Evolutionary conservation across 805 yeast genomes (phyloP).

Genomic region (Candida patagonica): DNA sequence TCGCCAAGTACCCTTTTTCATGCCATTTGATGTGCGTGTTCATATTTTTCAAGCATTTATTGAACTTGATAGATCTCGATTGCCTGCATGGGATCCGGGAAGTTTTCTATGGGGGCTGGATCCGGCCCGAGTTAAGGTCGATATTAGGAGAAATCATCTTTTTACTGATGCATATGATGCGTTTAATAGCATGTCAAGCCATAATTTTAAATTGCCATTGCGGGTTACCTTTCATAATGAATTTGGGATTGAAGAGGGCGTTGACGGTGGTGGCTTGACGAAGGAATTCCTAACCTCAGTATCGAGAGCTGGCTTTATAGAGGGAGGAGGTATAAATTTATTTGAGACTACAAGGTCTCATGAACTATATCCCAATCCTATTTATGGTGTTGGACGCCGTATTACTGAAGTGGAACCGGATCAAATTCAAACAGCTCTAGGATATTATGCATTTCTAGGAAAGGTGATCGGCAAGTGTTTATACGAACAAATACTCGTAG

Average conservation of each 20-base stretch:
- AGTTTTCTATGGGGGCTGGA: constrained; percentile 15
- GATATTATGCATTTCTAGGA: constrained; percentile 57
- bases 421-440: constrained; percentile 19
- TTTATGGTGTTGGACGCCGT: constrained; percentile 5
- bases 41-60: constrained; percentile 58
- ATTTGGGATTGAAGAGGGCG: constrained; percentile 78
- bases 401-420: constrained; percentile 3
- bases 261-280: constrained; percentile 95
- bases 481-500: constrained; percentile 72
- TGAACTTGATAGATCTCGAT: constrained; percentile 34
- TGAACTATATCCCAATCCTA: constrained; percentile 66
- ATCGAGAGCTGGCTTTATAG: constrained; percentile 55
- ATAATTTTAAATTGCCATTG: constrained; percentile 46
- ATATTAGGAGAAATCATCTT: constrained; percentile 59
- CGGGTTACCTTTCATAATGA: constrained; percentile 61
- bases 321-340: constrained; percentile 23
- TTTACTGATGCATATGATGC: constrained; percentile 61
- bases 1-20: constrained; percentile 64
- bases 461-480: constrained; percentile 81
- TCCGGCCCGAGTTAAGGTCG: constrained; percentile 30
- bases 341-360: constrained; percentile 42
- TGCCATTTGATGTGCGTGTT: constrained; percentile 69
- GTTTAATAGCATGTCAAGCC: constrained; percentile 44
- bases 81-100: constrained; percentile 1
- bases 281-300: constrained; percentile 79